Conservation (phyloP, 2,329 filamentous ascomycete genomes). For the Colletotrichum sp. region DNA sequence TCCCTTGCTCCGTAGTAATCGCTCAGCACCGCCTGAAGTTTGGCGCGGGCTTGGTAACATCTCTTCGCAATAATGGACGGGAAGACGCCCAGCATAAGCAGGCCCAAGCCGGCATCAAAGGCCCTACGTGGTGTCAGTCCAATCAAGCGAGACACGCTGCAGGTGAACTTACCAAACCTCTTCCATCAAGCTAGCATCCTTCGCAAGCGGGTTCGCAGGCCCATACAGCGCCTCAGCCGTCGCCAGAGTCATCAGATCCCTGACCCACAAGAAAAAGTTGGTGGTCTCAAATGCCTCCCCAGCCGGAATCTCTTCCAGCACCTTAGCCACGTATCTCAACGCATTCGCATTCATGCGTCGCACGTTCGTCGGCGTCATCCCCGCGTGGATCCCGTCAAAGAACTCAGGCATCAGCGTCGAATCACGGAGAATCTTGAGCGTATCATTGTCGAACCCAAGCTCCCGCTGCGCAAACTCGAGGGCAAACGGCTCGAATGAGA, state of each 20-base stretch:
- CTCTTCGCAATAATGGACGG: conserved; percentile 32
- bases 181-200: conserved; percentile 33
- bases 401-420: not conserved
- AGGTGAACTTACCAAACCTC: conserved; percentile 31
- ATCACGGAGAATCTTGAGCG: conserved; percentile 25
- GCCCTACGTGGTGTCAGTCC: not conserved
- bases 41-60: conserved; percentile 30
- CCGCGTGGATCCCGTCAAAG: conserved; percentile 5
- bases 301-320: conserved; percentile 26
- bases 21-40: conserved; percentile 28
- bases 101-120: not conserved
- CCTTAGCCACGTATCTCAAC: not conserved
- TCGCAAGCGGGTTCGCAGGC: conserved; percentile 44
- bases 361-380: not conserved
- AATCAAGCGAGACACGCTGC: not conserved
- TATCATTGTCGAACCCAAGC: conserved; percentile 37
- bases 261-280: conserved; percentile 43
- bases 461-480: conserved; percentile 40
- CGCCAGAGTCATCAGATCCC: conserved; percentile 40
- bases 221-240: conserved; percentile 46
- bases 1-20: conserved; percentile 34
- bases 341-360: conserved; percentile 12
- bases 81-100: conserved; percentile 29
- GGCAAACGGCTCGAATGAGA: conserved; percentile 47
- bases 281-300: not conserved